These are phyloP conservation scores for Saccharomyces eubayanus DNA, from an alignment of 805 yeast genomes.

Conservation along the genomic window DNA sequence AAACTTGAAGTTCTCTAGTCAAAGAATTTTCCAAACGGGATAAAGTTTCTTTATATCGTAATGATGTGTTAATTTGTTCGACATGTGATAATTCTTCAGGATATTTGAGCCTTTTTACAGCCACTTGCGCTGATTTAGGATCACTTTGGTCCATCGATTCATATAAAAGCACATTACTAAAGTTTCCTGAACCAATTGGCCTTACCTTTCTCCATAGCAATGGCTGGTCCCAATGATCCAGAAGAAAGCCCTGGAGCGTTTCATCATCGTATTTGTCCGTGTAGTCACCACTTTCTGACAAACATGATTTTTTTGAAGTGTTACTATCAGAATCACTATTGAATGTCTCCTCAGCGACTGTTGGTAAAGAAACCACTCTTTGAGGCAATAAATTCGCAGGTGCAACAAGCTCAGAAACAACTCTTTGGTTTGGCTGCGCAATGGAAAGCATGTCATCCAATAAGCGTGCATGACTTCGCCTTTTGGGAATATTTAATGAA, in stretches of 20 bases:
- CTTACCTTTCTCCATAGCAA: conserved; percentile 31
- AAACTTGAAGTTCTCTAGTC: conserved; percentile 64
- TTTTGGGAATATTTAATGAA: conserved; percentile 11
- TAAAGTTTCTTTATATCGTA: conserved; percentile 33
- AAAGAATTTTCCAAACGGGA: conserved; percentile 53
- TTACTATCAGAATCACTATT: background rate
- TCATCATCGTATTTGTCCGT: conserved; percentile 6
- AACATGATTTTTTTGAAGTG: background rate
- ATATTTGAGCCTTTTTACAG: conserved; percentile 58
- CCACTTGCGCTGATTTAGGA: conserved; percentile 35
- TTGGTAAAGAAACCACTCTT: conserved; percentile 23
- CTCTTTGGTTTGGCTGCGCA: conserved; percentile 10
- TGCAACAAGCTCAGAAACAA: conserved; percentile 22
- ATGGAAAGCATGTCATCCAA: background rate
- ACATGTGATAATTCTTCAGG: conserved; percentile 24
- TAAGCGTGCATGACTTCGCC: conserved; percentile 4
- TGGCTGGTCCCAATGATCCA: conserved; percentile 10
- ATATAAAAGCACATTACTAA: conserved; percentile 55
- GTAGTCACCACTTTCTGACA: conserved; percentile 1
- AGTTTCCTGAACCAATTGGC: conserved; percentile 59
- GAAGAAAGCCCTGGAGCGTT: conserved; percentile 15
- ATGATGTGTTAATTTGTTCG: conserved; percentile 25
- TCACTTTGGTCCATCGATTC: conserved; percentile 19
- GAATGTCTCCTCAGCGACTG: conserved; percentile 13
- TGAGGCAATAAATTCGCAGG: conserved; percentile 13